Percentiles rank a stretch among this genome's conserved stretches.
These are phyloP conservation scores for Lipomyces chichibuensis DNA, from an alignment of 805 yeast genomes.

Conservation along the genomic window DNA sequence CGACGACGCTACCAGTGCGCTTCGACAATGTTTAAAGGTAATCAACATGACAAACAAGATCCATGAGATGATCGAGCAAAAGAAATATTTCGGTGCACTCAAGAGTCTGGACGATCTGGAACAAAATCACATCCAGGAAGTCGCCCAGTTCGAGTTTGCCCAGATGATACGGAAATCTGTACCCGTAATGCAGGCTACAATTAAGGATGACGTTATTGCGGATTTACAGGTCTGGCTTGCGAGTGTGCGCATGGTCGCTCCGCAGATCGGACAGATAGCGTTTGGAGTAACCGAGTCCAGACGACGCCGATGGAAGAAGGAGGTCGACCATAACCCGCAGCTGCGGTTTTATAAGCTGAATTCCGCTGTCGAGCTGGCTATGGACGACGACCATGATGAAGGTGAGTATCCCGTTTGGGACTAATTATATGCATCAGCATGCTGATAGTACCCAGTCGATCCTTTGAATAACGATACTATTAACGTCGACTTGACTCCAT, in stretches of 20 bases:
- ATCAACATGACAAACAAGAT: constrained; percentile 84
- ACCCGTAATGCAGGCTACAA: constrained; percentile 72
- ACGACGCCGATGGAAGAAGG: constrained; percentile 61
- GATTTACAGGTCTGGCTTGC: constrained; percentile 64
- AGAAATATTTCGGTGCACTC: constrained; percentile 82
- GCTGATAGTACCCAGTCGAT: constrained; percentile 41
- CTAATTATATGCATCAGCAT: background rate
- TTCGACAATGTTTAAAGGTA: constrained; percentile 75
- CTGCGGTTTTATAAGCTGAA: constrained; percentile 68
- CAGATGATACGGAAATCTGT: constrained; percentile 67
- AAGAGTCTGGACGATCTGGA: constrained; percentile 77
- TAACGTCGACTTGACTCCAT: constrained; percentile 64
- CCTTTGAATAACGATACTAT: constrained; percentile 54
- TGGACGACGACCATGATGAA: constrained; percentile 57
- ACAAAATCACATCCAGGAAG: constrained; percentile 65
- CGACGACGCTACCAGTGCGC: constrained; percentile 67
- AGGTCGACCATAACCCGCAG: constrained; percentile 51
- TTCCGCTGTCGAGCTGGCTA: constrained; percentile 80
- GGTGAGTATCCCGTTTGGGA: constrained; percentile 5
- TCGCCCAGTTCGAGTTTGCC: constrained; percentile 71
- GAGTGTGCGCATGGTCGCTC: constrained; percentile 48
- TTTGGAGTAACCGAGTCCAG: constrained; percentile 59
- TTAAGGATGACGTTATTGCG: constrained; percentile 68
- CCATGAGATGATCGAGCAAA: constrained; percentile 73
- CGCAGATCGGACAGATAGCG: constrained; percentile 59